These are phyloP conservation scores for Dryas drummondii DNA, from an alignment of 306 rosid species.

Conservation along the genomic window DNA sequence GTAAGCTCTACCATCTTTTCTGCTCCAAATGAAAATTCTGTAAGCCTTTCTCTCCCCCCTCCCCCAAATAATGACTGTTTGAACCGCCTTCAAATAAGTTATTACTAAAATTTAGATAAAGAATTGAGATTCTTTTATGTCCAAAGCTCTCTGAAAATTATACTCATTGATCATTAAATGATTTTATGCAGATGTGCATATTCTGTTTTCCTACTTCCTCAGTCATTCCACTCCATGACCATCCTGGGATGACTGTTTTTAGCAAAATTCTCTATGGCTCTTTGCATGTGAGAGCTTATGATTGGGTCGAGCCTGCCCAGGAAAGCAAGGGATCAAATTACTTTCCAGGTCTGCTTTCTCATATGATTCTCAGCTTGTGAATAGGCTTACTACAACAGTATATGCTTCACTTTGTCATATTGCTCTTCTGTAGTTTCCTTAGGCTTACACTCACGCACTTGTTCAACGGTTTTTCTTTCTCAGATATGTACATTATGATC, in stretches of 20 bases:
- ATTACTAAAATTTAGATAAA: background rate
- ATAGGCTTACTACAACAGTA: background rate
- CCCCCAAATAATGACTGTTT: background rate
- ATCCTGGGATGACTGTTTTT: slow-evolving; percentile 95
- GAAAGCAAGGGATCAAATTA: slow-evolving; percentile 56
- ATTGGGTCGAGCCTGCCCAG: slow-evolving; percentile 88
- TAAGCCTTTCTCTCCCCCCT: background rate
- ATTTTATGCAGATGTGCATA: slow-evolving; percentile 75
- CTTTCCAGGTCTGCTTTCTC: slow-evolving; percentile 49
- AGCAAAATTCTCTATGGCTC: slow-evolving; percentile 96
- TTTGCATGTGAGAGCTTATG: slow-evolving; percentile 92
- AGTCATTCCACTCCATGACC: slow-evolving; percentile 89
- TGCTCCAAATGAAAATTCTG: background rate
- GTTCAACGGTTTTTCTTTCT: background rate
- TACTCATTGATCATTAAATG: background rate
- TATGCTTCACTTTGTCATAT: too few species aligned
- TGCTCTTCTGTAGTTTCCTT: too few species aligned
- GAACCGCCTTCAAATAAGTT: background rate
- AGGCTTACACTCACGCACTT: too few species aligned
- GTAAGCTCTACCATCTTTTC: slow-evolving; percentile 33
- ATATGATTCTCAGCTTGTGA: slow-evolving; percentile 8
- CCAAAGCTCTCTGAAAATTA: background rate
- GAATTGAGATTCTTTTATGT: background rate
- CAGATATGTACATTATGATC: background rate
- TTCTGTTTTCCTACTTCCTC: slow-evolving; percentile 93